Base-by-base conservation (phyloP, 179 eudicot genomes). In the Patellifolia procumbens region DNA sequence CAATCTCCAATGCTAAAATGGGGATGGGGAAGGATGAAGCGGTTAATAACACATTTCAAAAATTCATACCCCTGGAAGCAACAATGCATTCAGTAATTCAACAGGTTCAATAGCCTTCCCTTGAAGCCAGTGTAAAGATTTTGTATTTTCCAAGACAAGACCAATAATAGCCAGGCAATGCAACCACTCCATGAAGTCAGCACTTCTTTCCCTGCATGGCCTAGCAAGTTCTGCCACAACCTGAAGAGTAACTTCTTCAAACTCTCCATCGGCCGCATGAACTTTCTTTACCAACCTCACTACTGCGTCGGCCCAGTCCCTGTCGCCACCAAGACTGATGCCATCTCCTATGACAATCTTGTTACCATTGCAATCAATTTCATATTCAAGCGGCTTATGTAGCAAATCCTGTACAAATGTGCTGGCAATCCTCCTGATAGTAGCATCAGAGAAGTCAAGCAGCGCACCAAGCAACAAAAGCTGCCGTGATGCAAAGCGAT, bases 191-290 rank as follows among this genome's bases (percentile, higher is more conserved):
- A 84, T 77, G 82, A 85, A 87, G 70, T 93, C 94, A 34, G 99
- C 99, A 60, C 92, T 88, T 83, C 98, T 90, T 84, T 96, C 98
- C 74, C 98, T 88, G 86, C 98, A 96, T 60, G 98, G 96, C 78
- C 62, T 79, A 63, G 92, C 98, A 79, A 96, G 96, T 86, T 89
- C 91, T 78, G 85, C 97, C 49, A 93, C 78, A 74, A 91, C 87
- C 35, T 85, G 76, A 42, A 90, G 80, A 78, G 86, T 80, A 79
- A 89, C 90, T 84, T 96, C 97, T 85, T 90, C 99, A 86, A 93
- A 93, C 83, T 96, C 99, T 75, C 97, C 97, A 55, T 83, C 85
- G 73, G 92, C 88, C 43, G 97, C 85, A 86, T 96, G 90, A 46
- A 96, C 94, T 77, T 86, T 91, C 86, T 80, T 89, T 56, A 88